A percentile compares a stretch with the other conserved stretches of the same genome.
These are phyloP conservation scores for Cladophialophora psammophila DNA, from an alignment of 2,329 filamentous ascomycete species.

Conservation along the genomic window DNA sequence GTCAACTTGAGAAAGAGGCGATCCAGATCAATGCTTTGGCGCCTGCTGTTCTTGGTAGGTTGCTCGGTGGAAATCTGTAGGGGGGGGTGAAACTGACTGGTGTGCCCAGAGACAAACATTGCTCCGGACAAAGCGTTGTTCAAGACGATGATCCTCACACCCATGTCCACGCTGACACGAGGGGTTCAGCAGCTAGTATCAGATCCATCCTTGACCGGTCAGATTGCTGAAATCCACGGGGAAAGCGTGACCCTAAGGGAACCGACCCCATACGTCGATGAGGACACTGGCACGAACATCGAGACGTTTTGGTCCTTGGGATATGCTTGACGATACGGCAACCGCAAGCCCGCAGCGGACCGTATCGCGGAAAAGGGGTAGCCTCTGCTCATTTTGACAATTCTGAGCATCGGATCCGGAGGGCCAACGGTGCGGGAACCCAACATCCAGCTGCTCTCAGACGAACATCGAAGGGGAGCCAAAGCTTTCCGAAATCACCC, in stretches of 20 bases:
- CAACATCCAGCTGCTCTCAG: no score
- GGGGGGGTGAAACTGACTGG: neutral
- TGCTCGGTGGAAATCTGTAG: neutral
- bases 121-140: constrained; percentile 56
- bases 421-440: no score
- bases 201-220: constrained; percentile 53
- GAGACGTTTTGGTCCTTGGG: constrained; percentile 58
- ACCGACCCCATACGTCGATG: constrained; percentile 57
- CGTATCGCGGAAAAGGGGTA: no score
- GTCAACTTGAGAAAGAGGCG: constrained; percentile 48
- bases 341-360: neutral
- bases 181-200: constrained; percentile 55
- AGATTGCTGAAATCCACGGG: constrained; percentile 61
- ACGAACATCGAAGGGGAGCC: neutral
- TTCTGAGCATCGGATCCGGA: no score
- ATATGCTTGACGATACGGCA: constrained; percentile 49
- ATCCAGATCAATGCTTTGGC: constrained; percentile 62
- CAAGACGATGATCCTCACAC: constrained; percentile 59
- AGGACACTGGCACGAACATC: constrained; percentile 57
- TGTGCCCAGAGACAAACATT: constrained; percentile 54
- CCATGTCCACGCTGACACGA: constrained; percentile 57
- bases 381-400: neutral
- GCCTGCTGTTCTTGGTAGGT: constrained; percentile 59
- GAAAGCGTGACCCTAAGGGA: constrained; percentile 57
- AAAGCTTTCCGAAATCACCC: neutral